Evolutionary conservation across 1,139 yeast species (phyloP).

Genomic region (Suhomyces ambrosiae): DNA sequence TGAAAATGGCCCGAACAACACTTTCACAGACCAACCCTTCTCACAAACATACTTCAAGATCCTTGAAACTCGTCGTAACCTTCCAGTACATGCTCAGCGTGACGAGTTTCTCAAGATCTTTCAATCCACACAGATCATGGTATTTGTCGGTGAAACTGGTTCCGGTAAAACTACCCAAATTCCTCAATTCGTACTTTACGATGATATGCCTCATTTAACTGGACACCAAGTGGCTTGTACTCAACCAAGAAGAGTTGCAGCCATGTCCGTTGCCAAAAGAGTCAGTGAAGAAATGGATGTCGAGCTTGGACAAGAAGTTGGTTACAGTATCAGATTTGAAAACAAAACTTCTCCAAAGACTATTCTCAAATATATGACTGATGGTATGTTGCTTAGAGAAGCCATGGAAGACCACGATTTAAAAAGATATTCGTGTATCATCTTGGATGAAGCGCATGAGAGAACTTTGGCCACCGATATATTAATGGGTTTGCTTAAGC

Average conservation of each 20-base stretch:
- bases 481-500: slow-evolving; percentile 90
- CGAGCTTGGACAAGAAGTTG: slow-evolving; percentile 86
- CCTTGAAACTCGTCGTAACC: slow-evolving; percentile 72
- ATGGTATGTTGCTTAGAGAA: slow-evolving; percentile 96
- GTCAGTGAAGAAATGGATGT: slow-evolving; percentile 98
- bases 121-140: slow-evolving; percentile 91
- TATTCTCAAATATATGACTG: slow-evolving; percentile 93
- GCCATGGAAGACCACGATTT: slow-evolving; percentile 96
- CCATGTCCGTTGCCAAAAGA: slow-evolving; percentile 95
- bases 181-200: slow-evolving; percentile 92
- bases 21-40: slow-evolving; percentile 72
- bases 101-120: slow-evolving; percentile 81
- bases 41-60: slow-evolving; percentile 73
- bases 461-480: slow-evolving; percentile 96
- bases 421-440: slow-evolving; percentile 80
- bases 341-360: slow-evolving; percentile 82
- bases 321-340: slow-evolving; percentile 91
- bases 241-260: slow-evolving; percentile 97
- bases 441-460: slow-evolving; percentile 97
- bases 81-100: slow-evolving; percentile 94
- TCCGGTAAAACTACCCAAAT: slow-evolving; percentile 97
- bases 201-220: slow-evolving; percentile 81
- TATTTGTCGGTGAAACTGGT: slow-evolving; percentile 98
- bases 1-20: slow-evolving; percentile 68
- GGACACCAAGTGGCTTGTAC: slow-evolving; percentile 93